phyloP scores from a whole-genome alignment of 2,329 filamentous ascomycete species.

The Botrytis tulipae region DNA sequence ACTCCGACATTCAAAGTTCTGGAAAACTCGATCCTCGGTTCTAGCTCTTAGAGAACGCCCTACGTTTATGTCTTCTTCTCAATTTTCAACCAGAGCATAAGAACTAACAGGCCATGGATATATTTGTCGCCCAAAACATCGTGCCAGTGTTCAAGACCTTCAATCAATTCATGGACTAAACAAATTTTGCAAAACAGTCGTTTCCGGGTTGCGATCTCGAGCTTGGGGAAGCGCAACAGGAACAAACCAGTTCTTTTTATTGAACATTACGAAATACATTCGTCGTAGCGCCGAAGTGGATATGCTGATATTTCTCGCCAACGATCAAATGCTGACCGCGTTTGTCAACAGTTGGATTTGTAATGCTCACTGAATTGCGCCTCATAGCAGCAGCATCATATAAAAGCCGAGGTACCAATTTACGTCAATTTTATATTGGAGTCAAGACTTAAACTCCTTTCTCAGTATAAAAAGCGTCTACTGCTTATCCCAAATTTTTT shows the following conservation, averaged over 20 bases:
- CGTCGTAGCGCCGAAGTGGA: not conserved
- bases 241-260: not conserved
- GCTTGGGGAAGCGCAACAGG: not conserved
- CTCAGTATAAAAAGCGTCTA: not conserved
- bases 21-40: not conserved
- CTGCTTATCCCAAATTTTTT: not conserved
- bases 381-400: not conserved
- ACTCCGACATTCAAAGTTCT: not conserved
- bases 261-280: no score
- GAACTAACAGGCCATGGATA: accelerated
- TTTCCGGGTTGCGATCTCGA: not conserved
- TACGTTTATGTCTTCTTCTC: not conserved
- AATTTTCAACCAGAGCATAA: not conserved
- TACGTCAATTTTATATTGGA: not conserved
- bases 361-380: not conserved
- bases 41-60: not conserved
- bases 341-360: not conserved
- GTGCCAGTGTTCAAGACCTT: not conserved
- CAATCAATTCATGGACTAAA: accelerated
- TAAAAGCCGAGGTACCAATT: not conserved
- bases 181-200: not conserved
- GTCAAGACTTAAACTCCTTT: no score
- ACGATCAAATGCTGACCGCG: not conserved
- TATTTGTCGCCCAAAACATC: accelerated
- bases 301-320: not conserved